These are phyloP conservation scores for Pezicula rhizophila DNA, from an alignment of 2,329 filamentous ascomycete species.

Conservation along the genomic window DNA sequence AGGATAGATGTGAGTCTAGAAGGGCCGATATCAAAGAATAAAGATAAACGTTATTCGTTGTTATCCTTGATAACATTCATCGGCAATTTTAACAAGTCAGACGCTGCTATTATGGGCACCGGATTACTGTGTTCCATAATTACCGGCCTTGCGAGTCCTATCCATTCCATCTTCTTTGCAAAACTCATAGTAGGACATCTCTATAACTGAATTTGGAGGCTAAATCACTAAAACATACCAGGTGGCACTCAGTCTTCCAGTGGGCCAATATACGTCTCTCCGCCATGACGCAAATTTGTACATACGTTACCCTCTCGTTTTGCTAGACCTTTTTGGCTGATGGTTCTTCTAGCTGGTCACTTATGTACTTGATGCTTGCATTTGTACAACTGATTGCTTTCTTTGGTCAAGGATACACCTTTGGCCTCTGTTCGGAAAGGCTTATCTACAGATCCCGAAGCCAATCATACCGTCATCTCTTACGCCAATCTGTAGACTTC, in stretches of 20 bases:
- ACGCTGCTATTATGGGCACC: conserved; percentile 63
- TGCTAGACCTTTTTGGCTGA: too few relatives aligned
- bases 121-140: conserved; percentile 68
- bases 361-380: conserved; percentile 80
- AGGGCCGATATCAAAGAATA: too few relatives aligned
- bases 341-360: conserved; percentile 47
- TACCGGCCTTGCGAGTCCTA: conserved; percentile 71
- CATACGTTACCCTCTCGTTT: too few relatives aligned
- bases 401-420: conserved; percentile 58
- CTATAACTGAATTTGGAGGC: too few relatives aligned
- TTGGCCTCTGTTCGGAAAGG: conserved; percentile 50
- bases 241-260: conserved; percentile 42
- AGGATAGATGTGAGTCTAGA: too few relatives aligned
- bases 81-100: conserved; percentile 66
- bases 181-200: conserved; percentile 62
- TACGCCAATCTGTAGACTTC: conserved; percentile 84
- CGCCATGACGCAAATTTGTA: conserved; percentile 63
- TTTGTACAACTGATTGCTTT: conserved; percentile 64
- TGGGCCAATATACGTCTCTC: conserved; percentile 31
- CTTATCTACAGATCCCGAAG: conserved; percentile 76
- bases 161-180: conserved; percentile 72
- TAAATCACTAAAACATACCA: too few relatives aligned
- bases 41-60: too few relatives aligned
- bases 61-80: conserved; percentile 63
- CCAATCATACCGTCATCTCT: conserved; percentile 72